Evolutionary conservation across 2,329 filamentous ascomycete genomes (phyloP).

Genomic region (Colletotrichum australisinense): DNA sequence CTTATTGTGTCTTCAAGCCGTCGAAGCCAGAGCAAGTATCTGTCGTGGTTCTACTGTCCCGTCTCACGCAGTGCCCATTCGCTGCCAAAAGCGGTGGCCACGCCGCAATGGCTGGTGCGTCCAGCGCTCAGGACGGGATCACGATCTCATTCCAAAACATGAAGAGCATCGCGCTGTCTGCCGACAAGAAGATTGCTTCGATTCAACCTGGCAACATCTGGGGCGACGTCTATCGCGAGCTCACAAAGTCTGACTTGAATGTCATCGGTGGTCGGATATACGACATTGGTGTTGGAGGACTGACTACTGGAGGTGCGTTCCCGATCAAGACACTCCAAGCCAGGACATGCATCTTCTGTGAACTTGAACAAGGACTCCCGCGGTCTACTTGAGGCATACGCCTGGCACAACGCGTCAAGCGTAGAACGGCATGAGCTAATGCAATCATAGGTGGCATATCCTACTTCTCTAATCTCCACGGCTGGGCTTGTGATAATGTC

Average conservation of each 20-base stretch:
- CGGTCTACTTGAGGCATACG: no score
- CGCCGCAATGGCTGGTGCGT: constrained; percentile 30
- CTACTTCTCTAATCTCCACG: constrained; percentile 45
- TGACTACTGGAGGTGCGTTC: constrained; percentile 46
- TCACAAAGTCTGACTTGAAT: constrained; percentile 47
- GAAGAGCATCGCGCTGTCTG: constrained; percentile 37
- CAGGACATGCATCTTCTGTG: no score
- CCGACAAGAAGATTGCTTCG: constrained; percentile 43
- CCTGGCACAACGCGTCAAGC: neutral
- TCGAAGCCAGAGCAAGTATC: constrained; percentile 41
- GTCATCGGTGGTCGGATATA: constrained; percentile 53
- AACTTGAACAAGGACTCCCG: no score
- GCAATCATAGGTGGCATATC: constrained; percentile 30
- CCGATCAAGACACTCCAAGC: no score
- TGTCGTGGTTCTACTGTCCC: constrained; percentile 40
- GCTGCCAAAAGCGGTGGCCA: constrained; percentile 34
- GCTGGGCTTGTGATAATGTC: constrained; percentile 59
- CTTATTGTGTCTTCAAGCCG: constrained; percentile 42
- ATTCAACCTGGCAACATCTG: constrained; percentile 54
- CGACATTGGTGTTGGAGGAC: constrained; percentile 54
- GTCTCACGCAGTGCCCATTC: constrained; percentile 41
- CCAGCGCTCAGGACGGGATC: constrained; percentile 25
- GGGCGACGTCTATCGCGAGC: constrained; percentile 50
- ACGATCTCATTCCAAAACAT: constrained; percentile 27
- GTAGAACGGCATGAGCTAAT: neutral